Percentiles rank a stretch among this genome's conserved stretches.
These are phyloP conservation scores for Balansia obtecta DNA, from an alignment of 2,329 filamentous ascomycete species.

Conservation along the genomic window DNA sequence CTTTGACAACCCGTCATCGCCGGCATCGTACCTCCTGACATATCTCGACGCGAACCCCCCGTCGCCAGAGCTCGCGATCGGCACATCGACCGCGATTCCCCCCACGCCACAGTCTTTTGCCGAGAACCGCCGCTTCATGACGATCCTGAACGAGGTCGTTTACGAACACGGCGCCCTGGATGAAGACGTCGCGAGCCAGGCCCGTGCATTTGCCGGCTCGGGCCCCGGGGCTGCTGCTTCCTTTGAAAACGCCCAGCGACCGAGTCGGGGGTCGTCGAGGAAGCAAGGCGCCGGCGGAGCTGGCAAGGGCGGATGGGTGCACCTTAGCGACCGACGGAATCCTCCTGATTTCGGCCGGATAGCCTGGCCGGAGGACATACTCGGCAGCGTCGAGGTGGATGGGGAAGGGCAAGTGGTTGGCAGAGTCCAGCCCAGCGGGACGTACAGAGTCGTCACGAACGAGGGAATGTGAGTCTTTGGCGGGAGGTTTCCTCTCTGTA, in stretches of 20 bases:
- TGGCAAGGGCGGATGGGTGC: slow-evolving; percentile 49
- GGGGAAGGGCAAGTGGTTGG: slow-evolving; percentile 43
- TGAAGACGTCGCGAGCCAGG: slow-evolving; percentile 41
- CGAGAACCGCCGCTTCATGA: slow-evolving; percentile 47
- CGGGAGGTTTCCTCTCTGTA: background rate
- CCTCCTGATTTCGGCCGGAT: slow-evolving; percentile 56
- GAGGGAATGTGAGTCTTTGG: slow-evolving; percentile 49
- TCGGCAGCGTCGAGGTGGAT: slow-evolving; percentile 55
- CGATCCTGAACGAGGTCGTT: slow-evolving; percentile 46
- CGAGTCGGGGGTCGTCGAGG: slow-evolving; percentile 18
- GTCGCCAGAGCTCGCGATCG: slow-evolving; percentile 40
- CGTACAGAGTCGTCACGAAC: slow-evolving; percentile 51
- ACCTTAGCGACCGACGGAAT: slow-evolving; percentile 51
- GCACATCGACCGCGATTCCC: slow-evolving; percentile 44
- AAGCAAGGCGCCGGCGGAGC: slow-evolving; percentile 38
- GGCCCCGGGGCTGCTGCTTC: slow-evolving; percentile 38
- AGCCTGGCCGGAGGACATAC: slow-evolving; percentile 57
- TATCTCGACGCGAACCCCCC: slow-evolving; percentile 48
- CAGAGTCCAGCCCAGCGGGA: slow-evolving; percentile 46
- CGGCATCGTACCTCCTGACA: slow-evolving; percentile 40
- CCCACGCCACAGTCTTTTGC: slow-evolving; percentile 48
- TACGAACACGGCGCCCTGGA: slow-evolving; percentile 43
- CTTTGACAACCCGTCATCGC: slow-evolving; percentile 34
- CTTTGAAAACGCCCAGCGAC: slow-evolving; percentile 28
- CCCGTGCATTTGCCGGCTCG: slow-evolving; percentile 45